These are phyloP conservation scores for Acacia acuminata DNA, from an alignment of 306 rosid species.

Conservation along the genomic window DNA sequence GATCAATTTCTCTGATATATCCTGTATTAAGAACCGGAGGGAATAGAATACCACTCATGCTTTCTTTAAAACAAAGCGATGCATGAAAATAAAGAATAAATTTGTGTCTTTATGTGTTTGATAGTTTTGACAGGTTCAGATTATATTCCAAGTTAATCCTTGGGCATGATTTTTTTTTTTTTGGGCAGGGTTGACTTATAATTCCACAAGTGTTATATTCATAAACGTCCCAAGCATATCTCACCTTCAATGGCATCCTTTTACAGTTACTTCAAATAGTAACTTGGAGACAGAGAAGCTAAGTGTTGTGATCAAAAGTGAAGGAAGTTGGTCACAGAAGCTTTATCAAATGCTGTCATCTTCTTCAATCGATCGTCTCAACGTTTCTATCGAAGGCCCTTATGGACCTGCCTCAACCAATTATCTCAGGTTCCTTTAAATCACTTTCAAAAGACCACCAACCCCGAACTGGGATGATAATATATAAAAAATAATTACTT, in stretches of 20 bases:
- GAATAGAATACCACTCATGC: no score
- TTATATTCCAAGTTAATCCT: background rate
- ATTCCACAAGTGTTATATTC: conserved; percentile 70
- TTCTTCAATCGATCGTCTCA: conserved; percentile 44
- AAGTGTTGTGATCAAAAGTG: conserved; percentile 65
- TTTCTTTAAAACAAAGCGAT: no score
- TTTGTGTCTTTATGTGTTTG: background rate
- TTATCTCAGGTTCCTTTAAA: conserved; percentile 45
- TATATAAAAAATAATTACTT: no score
- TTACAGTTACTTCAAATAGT: conserved; percentile 67
- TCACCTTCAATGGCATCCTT: conserved; percentile 95
- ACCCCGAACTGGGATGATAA: no score
- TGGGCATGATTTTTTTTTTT: background rate
- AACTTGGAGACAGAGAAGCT: conserved; percentile 64
- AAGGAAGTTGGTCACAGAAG: conserved; percentile 72
- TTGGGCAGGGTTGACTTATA: conserved; percentile 57
- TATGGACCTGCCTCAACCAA: conserved; percentile 64
- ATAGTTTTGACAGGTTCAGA: background rate
- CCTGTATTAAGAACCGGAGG: no score
- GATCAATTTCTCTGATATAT: no score
- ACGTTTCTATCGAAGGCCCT: conserved; percentile 73
- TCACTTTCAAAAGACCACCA: background rate
- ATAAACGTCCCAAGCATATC: conserved; percentile 75
- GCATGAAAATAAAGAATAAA: no score
- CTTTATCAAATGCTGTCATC: conserved; percentile 59